phyloP scores from a whole-genome alignment of 1,284 basidiomycete genomes.

The Puccinia brachypodii region DNA sequence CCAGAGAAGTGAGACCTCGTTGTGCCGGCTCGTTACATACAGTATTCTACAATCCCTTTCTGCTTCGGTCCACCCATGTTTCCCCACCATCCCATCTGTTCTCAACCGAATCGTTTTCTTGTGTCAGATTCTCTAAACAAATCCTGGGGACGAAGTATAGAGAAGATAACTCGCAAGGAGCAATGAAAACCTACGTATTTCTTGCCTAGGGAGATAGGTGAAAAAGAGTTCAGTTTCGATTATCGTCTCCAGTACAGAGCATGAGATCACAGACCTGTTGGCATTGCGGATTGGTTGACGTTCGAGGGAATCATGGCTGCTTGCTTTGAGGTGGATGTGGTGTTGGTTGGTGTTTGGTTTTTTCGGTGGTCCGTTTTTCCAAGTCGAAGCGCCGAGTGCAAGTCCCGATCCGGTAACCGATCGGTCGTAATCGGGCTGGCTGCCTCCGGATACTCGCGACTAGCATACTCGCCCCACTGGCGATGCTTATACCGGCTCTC shows the following conservation, averaged over 20 bases:
- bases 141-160: neutral
- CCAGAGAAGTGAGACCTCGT: neutral
- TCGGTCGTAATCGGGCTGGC: too few relatives aligned
- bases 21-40: slow-evolving; percentile 59
- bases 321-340: neutral
- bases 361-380: too few relatives aligned
- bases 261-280: neutral
- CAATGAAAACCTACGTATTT: slow-evolving; percentile 17
- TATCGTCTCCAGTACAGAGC: neutral
- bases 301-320: slow-evolving; percentile 33
- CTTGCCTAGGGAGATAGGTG: neutral
- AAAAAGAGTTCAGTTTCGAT: neutral
- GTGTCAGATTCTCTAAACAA: neutral
- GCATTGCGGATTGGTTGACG: slow-evolving; percentile 18
- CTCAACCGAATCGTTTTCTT: neutral
- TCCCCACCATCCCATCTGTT: slow-evolving; percentile 88
- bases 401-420: too few relatives aligned
- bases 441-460: too few relatives aligned
- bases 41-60: slow-evolving; percentile 76
- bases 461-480: too few relatives aligned
- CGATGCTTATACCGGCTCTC: too few relatives aligned
- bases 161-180: neutral
- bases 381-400: too few relatives aligned
- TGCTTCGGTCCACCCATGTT: slow-evolving; percentile 70
- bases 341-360: neutral